phyloP scores from a whole-genome alignment of 2,329 filamentous ascomycete species.

The Penicillium expansum region DNA sequence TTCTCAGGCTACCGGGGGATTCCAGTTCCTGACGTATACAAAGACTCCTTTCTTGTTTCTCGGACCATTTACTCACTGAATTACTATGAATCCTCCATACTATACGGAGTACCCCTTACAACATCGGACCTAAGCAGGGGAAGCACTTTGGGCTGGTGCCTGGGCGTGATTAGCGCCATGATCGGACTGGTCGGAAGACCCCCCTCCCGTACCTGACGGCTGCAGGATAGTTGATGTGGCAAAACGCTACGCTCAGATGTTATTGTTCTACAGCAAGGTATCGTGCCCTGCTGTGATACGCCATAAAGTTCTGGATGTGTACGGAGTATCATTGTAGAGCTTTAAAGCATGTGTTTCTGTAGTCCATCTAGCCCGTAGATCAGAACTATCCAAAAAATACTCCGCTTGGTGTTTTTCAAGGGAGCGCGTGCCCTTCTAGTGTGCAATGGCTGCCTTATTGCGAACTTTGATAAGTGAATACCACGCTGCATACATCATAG shows the following conservation, averaged over 20 bases:
- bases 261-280: neutral
- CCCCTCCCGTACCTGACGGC: constrained; percentile 23
- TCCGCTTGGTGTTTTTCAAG: neutral
- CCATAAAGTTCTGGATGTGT: neutral
- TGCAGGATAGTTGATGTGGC: constrained; percentile 18
- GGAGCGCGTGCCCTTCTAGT: neutral
- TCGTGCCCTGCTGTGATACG: neutral
- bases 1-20: neutral
- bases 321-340: neutral
- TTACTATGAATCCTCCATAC: neutral
- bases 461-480: neutral
- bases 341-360: neutral
- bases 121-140: neutral
- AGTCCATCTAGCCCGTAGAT: neutral
- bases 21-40: neutral
- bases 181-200: constrained; percentile 9
- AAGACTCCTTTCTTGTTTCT: neutral
- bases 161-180: constrained; percentile 2
- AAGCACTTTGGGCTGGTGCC: constrained; percentile 1
- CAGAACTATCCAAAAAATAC: neutral
- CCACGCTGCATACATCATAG: neutral
- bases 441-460: neutral
- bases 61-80: neutral
- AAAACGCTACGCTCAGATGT: constrained; percentile 1
- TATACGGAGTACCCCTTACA: neutral